Evolutionary conservation across 2,329 filamentous ascomycete genomes (phyloP).

Genomic region (Fusarium xylarioides): DNA sequence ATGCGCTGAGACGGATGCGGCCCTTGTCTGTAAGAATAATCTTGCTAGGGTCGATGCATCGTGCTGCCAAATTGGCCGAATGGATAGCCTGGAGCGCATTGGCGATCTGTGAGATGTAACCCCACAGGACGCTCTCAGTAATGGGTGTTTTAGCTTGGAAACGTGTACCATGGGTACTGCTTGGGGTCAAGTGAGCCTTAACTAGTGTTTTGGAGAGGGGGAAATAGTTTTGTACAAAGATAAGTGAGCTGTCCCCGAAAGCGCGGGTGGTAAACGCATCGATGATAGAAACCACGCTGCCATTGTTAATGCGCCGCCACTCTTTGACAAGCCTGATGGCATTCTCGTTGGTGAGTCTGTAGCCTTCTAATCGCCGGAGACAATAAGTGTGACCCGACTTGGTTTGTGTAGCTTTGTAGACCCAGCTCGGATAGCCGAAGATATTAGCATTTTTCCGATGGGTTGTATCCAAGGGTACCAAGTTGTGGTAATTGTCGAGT

Average conservation of each 20-base stretch:
- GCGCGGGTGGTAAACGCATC: constrained; percentile 93
- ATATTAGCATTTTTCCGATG: constrained; percentile 79
- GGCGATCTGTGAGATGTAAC: constrained; percentile 90
- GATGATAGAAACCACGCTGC: constrained; percentile 84
- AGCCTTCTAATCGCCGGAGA: constrained; percentile 86
- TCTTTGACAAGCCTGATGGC: constrained; percentile 86
- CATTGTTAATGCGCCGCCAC: constrained; percentile 87
- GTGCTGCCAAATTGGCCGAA: constrained; percentile 79
- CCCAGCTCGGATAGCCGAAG: constrained; percentile 91
- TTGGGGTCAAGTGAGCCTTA: constrained; percentile 75
- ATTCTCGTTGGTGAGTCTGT: constrained; percentile 86
- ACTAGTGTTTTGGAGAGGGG: constrained; percentile 89
- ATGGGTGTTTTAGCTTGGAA: constrained; percentile 59
- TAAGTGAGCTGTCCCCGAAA: constrained; percentile 93
- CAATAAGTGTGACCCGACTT: constrained; percentile 92
- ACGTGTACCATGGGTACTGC: constrained; percentile 53
- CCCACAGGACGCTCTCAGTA: constrained; percentile 83
- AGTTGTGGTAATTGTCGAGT: constrained; percentile 89
- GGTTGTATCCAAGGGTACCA: constrained; percentile 86
- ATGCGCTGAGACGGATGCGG: constrained; percentile 86
- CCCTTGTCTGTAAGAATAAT: constrained; percentile 91
- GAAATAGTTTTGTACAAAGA: constrained; percentile 94
- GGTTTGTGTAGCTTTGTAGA: constrained; percentile 91
- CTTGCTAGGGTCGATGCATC: constrained; percentile 87
- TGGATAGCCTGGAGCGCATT: constrained; percentile 91